Evolutionary conservation across 441 rosid species (phyloP), one percentile per base, ranked within the genome.

Genomic region (Capsella rubella): DNA sequence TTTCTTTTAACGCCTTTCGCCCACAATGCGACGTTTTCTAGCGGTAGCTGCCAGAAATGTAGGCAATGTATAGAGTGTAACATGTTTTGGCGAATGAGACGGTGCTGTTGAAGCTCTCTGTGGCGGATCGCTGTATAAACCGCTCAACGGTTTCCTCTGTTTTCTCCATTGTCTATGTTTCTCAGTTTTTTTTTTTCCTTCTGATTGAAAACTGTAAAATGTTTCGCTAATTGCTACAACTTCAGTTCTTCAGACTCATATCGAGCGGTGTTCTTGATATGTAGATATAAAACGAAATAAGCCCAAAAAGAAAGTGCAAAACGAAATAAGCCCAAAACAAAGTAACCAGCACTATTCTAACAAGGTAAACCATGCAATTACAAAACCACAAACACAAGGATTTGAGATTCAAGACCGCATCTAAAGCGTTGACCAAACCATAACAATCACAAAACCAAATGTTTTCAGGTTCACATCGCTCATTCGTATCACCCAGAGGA

Each of bases 371-470:
- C 46, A 42, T 45, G 6, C 50, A n/a, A 40, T 40, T n/a, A 40
- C n/a, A 11, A 43, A 43, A 47, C 21, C 52, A 16, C 52, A 15
- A 16, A 16, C 53, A 49, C 27, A 46, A n/a, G 15, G 27, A 16
- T 8, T 16, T 25, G 27, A 49, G 25, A 18, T 3, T 49, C 53
- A 18, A 49, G 53, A 49, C 25, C 25, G 53, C 25, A 49, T 18
- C 53, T 49, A 49, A 49, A 49, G 28, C 27, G 15, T 31, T 4
- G 18, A 55, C 12, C 49, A 37, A 28, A 62, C 52, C 11, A 42
- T 25, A 25, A 4, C 13, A 63, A 63, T 63, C 39, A 45, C 64
- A n/a, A 63, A 64, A 11, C 69, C 50, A 39, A 70, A 37, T 2
- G 28, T 35, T 5, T 34, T 47, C 29, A n/a, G 4, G 28, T 11